These are phyloP conservation scores for Pleurotus pulmonarius DNA, from an alignment of 768 basidiomycete species.

Conservation along the genomic window DNA sequence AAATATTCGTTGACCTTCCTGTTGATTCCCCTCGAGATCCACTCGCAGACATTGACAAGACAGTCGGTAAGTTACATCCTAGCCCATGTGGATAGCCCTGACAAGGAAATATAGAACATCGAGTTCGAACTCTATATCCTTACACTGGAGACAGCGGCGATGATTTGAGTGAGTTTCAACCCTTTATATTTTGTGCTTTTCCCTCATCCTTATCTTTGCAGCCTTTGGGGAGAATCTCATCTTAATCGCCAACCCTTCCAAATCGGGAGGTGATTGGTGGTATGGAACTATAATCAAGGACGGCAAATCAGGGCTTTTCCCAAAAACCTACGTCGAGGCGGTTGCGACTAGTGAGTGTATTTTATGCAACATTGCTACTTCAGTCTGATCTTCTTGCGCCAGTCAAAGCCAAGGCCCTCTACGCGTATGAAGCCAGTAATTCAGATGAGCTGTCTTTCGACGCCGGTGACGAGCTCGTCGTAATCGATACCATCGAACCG, in stretches of 20 bases:
- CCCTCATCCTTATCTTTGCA: constrained; percentile 21
- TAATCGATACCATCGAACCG: constrained; percentile 79
- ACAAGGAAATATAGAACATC: constrained; percentile 46
- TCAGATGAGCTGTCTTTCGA: constrained; percentile 82
- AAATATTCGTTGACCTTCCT: constrained; percentile 54
- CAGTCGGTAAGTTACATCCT: constrained; percentile 41
- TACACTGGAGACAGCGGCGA: constrained; percentile 86
- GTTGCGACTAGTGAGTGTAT: constrained; percentile 57
- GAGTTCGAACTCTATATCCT: constrained; percentile 76
- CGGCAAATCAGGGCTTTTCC: constrained; percentile 83
- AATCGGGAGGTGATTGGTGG: constrained; percentile 90
- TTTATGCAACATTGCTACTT: neutral
- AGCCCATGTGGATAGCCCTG: neutral
- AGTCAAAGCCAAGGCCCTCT: constrained; percentile 78
- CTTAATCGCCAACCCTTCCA: constrained; percentile 81
- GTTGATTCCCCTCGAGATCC: constrained; percentile 41
- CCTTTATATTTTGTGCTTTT: constrained; percentile 23
- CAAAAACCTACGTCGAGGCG: constrained; percentile 80
- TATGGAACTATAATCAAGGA: constrained; percentile 67
- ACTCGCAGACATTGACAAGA: constrained; percentile 71
- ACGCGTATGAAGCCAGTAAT: constrained; percentile 66
- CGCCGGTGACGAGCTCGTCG: constrained; percentile 73
- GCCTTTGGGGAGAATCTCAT: constrained; percentile 80
- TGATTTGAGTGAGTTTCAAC: constrained; percentile 60
- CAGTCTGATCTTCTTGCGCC: constrained; percentile 10